Conservation (phyloP, 1,139 yeast genomes). For the Debaryomyces psychrophilus region DNA sequence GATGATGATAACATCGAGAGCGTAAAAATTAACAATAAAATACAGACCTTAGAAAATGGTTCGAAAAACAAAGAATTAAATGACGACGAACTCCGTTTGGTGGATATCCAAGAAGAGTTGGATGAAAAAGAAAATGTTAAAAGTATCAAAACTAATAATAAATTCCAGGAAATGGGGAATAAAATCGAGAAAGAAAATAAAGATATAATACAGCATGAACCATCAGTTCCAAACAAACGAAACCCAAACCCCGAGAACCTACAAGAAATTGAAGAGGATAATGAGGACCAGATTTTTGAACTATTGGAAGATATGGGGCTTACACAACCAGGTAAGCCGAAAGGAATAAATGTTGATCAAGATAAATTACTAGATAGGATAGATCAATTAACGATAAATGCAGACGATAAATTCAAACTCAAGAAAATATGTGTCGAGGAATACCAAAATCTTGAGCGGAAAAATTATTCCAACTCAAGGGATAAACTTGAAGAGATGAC, state of each 20-base stretch:
- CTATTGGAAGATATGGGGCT: constrained; percentile 55
- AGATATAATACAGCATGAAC: not conserved
- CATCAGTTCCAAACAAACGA: constrained; percentile 10
- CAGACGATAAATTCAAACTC: constrained; percentile 55
- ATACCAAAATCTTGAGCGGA: constrained; percentile 11
- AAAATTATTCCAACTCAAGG: not conserved
- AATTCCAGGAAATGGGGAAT: not conserved
- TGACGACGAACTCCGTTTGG: constrained; percentile 23
- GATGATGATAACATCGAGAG: constrained; percentile 69
- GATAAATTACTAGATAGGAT: constrained; percentile 30
- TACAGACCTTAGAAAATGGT: constrained; percentile 17
- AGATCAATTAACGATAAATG: constrained; percentile 43
- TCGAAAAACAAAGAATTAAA: constrained; percentile 36
- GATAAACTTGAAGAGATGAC: not conserved
- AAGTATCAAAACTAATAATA: constrained; percentile 34
- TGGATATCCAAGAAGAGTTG: constrained; percentile 84
- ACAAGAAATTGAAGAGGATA: constrained; percentile 19
- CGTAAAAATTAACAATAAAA: constrained; percentile 33
- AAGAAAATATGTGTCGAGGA: constrained; percentile 29
- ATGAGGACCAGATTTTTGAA: constrained; percentile 41
- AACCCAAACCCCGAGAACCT: constrained; percentile 5
- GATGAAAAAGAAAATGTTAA: constrained; percentile 79
- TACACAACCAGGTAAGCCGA: constrained; percentile 8
- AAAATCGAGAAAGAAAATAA: not conserved
- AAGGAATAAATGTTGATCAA: constrained; percentile 19